phyloP scores from a whole-genome alignment of 2,329 filamentous ascomycete genomes.

The Coniochaeta sp. region DNA sequence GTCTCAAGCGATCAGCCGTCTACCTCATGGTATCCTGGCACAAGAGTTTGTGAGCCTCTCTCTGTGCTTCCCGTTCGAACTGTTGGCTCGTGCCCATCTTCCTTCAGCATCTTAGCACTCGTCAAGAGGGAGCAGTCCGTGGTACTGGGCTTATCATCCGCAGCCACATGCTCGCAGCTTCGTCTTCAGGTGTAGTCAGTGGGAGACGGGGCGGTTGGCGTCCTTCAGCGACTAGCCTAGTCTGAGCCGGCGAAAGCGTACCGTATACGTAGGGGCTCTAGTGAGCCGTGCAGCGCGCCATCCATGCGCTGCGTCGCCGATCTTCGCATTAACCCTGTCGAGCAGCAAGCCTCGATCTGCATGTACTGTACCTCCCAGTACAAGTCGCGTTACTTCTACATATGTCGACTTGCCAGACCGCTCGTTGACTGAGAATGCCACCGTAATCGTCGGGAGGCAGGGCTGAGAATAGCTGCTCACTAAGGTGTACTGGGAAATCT shows the following conservation, averaged over 20 bases:
- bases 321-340: not conserved
- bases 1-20: not conserved
- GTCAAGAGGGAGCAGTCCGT: not conserved
- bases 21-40: not conserved
- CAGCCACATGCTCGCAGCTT: not conserved
- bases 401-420: not conserved
- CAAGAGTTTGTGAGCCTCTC: not conserved
- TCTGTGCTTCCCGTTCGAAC: not conserved
- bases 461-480: not conserved
- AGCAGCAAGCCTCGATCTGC: not conserved
- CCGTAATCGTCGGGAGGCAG: not conserved
- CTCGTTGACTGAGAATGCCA: not conserved
- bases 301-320: not conserved
- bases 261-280: not conserved
- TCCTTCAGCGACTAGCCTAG: not conserved
- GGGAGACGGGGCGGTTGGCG: not conserved
- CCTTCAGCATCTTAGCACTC: not conserved
- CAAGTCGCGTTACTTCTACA: not conserved
- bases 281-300: not conserved
- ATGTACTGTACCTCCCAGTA: not conserved
- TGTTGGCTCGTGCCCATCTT: not conserved
- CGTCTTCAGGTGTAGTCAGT: not conserved
- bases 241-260: not conserved
- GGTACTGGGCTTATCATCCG: not conserved
- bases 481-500: no score